Evolutionary conservation across 352 stramenopile genomes (phyloP), one percentile per base, ranked within the genome.

Genomic region (Pelagophyceae sp.): DNA sequence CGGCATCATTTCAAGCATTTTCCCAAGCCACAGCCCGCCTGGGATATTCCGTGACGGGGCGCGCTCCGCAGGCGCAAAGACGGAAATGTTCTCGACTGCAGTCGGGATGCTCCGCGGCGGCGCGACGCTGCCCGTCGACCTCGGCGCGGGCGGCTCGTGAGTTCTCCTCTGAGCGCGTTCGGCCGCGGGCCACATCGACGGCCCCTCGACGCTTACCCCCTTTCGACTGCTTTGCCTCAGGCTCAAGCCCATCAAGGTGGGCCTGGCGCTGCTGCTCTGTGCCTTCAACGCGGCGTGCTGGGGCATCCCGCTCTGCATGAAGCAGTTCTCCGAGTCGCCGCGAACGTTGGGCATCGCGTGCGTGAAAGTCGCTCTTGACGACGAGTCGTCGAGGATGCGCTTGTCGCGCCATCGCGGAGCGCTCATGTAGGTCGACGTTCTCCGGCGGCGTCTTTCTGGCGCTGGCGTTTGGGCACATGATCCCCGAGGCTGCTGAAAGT

Each of bases 231-330:
- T 54, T 54, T 54, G 11, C 45, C 23, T 84, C 33, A 71, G 83
- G 25, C 80, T 84, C 1, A 76, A 82, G 80, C 45, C 45, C 11
- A 54, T 31, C 11, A 74, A 74, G 67, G 29, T 74, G 17, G 67
- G 35, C 19, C 38, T 74, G 6, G 67, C 67, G 1, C 74, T 87
- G 17, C 84, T 90, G 75, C 81, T 95, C 29, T 93, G 89, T 0
- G 83, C 85, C 20, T 85, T 95, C 38, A 95, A 95, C 81, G 89
- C 93, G 25, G 67, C 89, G 5, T 95, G 88, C 80, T 95, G 89
- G 90, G 78, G 91, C n/a, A 74, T 93, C 45, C 90, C 90, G 31
- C 82, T 95, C 0, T 72, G 81, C 76, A 87, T 83, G 33, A 89
- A 90, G 78, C 86, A 87, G 35, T 91, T 95, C 40, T 80, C 84